A percentile compares a stretch with the other conserved stretches of the same genome.
Conservation (phyloP, 352 stramenopile genomes). For the Aphanomyces invadans region DNA sequence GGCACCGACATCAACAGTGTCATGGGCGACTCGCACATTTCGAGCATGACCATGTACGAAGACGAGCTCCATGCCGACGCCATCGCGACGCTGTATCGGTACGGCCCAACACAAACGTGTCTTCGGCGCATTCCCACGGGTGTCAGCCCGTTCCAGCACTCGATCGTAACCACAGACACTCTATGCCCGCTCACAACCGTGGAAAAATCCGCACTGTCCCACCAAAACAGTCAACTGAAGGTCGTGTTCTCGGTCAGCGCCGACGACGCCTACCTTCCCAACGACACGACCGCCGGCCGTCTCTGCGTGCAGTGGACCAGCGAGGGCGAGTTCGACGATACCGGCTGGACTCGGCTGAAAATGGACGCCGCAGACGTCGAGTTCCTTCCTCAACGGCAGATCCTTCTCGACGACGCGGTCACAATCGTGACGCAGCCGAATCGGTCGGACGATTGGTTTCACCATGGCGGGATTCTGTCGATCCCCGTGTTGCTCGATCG, state of each 20-base stretch:
- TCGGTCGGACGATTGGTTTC: constrained; percentile 4
- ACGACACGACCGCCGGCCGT: neutral
- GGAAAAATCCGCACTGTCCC: constrained; percentile 35
- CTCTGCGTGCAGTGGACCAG: constrained; percentile 12
- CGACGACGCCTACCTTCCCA: neutral
- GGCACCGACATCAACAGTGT: constrained; percentile 34
- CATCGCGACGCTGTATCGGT: constrained; percentile 48
- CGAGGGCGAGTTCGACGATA: constrained; percentile 1
- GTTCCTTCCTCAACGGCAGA: neutral
- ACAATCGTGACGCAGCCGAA: constrained; percentile 1
- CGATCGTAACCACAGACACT: neutral
- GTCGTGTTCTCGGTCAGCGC: constrained; percentile 70
- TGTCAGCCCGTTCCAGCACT: constrained; percentile 46
- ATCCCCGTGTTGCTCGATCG: constrained; percentile 1
- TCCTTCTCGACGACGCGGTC: neutral
- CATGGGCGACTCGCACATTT: constrained; percentile 31
- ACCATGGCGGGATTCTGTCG: neutral
- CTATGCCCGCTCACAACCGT: constrained; percentile 36
- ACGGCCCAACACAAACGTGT: constrained; percentile 38
- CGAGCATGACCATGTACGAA: constrained; percentile 73
- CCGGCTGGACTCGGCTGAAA: constrained; percentile 8
- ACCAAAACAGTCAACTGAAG: constrained; percentile 43
- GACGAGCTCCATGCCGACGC: constrained; percentile 51
- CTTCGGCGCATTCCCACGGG: constrained; percentile 28
- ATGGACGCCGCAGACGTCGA: neutral